Evolutionary conservation across 2,329 filamentous ascomycete species (phyloP), one percentile per base, ranked within the genome.

Genomic region (Sphaerulina musiva): DNA sequence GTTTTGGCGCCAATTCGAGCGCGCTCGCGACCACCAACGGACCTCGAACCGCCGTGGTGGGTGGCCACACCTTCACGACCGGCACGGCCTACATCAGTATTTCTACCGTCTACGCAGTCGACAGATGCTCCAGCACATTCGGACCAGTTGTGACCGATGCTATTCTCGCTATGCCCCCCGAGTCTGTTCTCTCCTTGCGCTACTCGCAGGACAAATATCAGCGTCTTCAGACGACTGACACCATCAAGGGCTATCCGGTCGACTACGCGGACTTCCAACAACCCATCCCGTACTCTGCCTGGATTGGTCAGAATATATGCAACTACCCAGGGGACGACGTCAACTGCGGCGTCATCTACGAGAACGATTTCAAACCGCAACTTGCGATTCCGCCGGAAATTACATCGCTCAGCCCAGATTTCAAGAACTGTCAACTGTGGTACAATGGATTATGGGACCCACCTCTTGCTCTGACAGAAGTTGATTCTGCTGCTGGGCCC

Each of bases 31-130:
- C 43, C 0, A 38, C 51, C 1, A 38, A 32, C 1, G 56, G 50
- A 12, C 49, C 51, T n/a, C 46, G 46, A n/a, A 64, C 56, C 1
- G 59, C 56, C 12, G 54, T 60, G 4, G 54, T 59, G 0, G 61
- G 61, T 46, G 56, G 57, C 6, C 62, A 66, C 26, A 64, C 64
- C 2, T 66, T 68, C 41, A 66, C 64, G 1, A 62, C 56, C 4
- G 65, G 59, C 7, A 67, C 62, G 7, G 65, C 66, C 3, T 68
- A 68, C 45, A 66, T 68, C 29, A 63, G 62, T 7, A 66, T 67
- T 36, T 55, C 57, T 3, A 60, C 44, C 3, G 62, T 68, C 11
- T 68, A 57, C 32, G 64, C 66, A 2, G 55, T 55, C 9, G 57
- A 68, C 32, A 54, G 64, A 38, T 67, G 66, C 53, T 58, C 55